Evolutionary conservation across 2,329 filamentous ascomycete genomes (phyloP).

Genomic region (Exophiala dermatitidis): DNA sequence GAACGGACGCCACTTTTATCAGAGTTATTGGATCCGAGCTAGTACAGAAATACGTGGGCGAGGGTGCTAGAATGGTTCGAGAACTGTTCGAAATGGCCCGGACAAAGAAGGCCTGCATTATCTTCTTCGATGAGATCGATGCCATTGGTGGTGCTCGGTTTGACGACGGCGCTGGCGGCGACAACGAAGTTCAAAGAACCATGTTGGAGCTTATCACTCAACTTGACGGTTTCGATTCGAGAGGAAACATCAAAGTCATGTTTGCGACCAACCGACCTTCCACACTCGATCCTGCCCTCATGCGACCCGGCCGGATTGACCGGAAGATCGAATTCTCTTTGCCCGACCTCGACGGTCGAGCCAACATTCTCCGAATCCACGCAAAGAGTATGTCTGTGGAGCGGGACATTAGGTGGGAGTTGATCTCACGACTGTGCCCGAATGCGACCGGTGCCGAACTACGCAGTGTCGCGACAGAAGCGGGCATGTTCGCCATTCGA

Average conservation of each 20-base stretch:
- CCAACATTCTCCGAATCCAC: conserved; percentile 85
- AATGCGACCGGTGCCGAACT: conserved; percentile 96
- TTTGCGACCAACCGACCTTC: conserved; percentile 96
- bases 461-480: conserved; percentile 93
- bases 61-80: conserved; percentile 95
- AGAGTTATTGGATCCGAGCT: conserved; percentile 95
- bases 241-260: conserved; percentile 99
- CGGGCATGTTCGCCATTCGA: conserved; percentile 96
- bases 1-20: conserved; percentile 97
- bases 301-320: conserved; percentile 95
- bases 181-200: conserved; percentile 95
- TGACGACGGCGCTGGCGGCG: conserved; percentile 90
- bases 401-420: conserved; percentile 96
- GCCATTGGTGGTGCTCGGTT: conserved; percentile 93
- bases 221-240: conserved; percentile 88
- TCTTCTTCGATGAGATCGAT: conserved; percentile 99
- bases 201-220: conserved; percentile 98
- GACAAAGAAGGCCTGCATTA: conserved; percentile 99
- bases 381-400: conserved; percentile 97
- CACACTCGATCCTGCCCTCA: conserved; percentile 90
- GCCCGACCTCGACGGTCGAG: conserved; percentile 91
- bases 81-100: conserved; percentile 99
- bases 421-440: conserved; percentile 92
- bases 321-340: conserved; percentile 98
- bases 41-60: conserved; percentile 98